These are phyloP conservation scores for Lathyrus tuberosus DNA, from an alignment of 306 rosid species.

Conservation along the genomic window DNA sequence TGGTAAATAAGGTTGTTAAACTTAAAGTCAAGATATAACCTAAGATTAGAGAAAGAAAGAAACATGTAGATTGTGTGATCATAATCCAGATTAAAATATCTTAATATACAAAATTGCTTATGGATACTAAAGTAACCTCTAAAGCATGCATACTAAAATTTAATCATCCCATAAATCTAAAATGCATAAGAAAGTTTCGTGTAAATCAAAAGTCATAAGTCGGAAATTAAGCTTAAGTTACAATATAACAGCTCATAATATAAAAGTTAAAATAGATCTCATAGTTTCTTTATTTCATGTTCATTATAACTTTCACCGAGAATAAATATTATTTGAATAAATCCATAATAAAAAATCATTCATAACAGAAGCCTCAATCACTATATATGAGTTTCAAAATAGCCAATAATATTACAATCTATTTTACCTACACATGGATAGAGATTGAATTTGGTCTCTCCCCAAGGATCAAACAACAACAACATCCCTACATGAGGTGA, in stretches of 20 bases:
- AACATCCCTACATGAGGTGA: no score
- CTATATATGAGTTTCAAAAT: conserved; percentile 17
- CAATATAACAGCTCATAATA: conserved; percentile 4
- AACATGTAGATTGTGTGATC: conserved; percentile 1
- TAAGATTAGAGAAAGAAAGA: neutral
- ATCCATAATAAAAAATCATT: neutral
- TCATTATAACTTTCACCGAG: neutral
- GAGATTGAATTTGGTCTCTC: no score
- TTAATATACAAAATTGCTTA: neutral
- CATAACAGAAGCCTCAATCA: neutral
- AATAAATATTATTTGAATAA: neutral
- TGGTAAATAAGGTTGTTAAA: conserved; percentile 8
- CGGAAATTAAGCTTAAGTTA: neutral
- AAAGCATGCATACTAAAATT: neutral
- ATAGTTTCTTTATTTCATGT: neutral
- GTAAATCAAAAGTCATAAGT: neutral
- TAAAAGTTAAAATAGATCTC: neutral
- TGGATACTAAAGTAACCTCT: neutral
- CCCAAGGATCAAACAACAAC: no score
- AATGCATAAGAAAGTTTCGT: neutral
- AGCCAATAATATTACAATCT: no score
- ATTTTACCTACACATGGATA: no score
- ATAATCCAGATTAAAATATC: neutral
- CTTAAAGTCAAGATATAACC: conserved; percentile 2
- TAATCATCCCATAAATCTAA: neutral